Evolutionary conservation across 805 yeast species (phyloP), one percentile per base, ranked within the genome.

Genomic region (Saccharomycopsis javanensis): DNA sequence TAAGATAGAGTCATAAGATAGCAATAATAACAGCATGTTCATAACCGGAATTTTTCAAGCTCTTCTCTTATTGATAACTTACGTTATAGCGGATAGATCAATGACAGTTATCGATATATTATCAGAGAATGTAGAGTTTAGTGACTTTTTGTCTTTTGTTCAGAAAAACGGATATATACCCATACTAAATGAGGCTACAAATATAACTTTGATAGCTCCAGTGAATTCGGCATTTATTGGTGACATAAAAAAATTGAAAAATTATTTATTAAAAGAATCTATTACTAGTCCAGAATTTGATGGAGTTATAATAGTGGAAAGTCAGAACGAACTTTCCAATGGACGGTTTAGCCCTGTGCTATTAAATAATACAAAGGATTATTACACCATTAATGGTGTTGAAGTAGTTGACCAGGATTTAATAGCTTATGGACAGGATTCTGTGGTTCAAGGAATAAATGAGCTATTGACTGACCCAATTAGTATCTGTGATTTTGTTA

Each of bases 121-220:
- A 42, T 86, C 95, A 0, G 69, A 80, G 6, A 79, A 83, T 62
- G 84, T 79, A 0, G 83, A 85, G 65, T 89, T 81, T 70, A 81
- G 88, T 45, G 75, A 75, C 45, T 83, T 87, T 58, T 69, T 87
- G 45, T 71, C 83, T 54, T 69, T 79, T 20, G 60, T 88, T 1
- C 96, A 88, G 65, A 69, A 77, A 55, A 74, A 75, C 54, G 90
- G 83, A 13, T 68, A 83, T 54, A 73, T 88, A 1, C 89, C 89
- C 1, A 67, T 70, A 45, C 67, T 88, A 33, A 88, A 86, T 65
- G 70, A 70, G 20, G 67, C 85, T 59, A 70, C 72, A 25, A 84
- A 86, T 66, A 79, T 84, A 57, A 87, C 96, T 0, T 69, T 88
- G n/a, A 66, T 86, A 45, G 96, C 95, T 1, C 96, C 96, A 0